Conservation (phyloP, 1,284 basidiomycete genomes). For the Tilletiaria anomala region DNA sequence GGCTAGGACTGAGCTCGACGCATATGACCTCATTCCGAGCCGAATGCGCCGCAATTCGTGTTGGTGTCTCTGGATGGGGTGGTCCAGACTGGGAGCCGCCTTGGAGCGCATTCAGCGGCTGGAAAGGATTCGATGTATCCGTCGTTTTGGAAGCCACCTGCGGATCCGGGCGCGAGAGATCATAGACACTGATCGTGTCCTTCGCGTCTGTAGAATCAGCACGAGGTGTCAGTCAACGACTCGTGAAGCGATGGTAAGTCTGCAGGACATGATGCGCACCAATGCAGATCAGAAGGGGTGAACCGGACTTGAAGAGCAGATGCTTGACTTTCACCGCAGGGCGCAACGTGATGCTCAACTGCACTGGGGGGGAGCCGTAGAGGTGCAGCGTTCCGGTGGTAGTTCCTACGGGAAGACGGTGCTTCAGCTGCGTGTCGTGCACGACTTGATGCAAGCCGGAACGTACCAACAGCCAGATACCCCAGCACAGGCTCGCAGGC, state of each 20-base stretch:
- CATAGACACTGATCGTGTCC: constrained; percentile 55
- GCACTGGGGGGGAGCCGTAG: constrained; percentile 54
- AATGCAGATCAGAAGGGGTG: constrained; percentile 51
- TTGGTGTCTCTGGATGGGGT: constrained; percentile 14
- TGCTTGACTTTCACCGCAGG: constrained; percentile 49
- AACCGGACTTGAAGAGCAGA: constrained; percentile 51
- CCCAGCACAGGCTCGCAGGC: constrained; percentile 40
- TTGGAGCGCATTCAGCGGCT: constrained; percentile 2
- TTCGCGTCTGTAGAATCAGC: constrained; percentile 48
- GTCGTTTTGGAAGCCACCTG: constrained; percentile 13
- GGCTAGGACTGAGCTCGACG: constrained; percentile 55
- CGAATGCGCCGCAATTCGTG: constrained; percentile 20
- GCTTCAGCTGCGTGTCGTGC: too few relatives aligned
- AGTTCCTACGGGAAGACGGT: too few relatives aligned
- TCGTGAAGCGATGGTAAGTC: too few relatives aligned
- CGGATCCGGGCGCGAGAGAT: constrained; percentile 48
- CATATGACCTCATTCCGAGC: constrained; percentile 43
- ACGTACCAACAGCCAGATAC: constrained; percentile 61
- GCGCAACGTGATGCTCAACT: constrained; percentile 47
- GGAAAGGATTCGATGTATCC: constrained; percentile 11
- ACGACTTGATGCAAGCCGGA: too few relatives aligned
- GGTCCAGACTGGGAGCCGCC: constrained; percentile 26
- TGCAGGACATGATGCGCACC: too few relatives aligned
- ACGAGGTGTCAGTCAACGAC: constrained; percentile 40
- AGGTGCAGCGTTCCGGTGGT: constrained; percentile 49